Evolutionary conservation across 441 rosid genomes (phyloP), one percentile per base, ranked within the genome.

Genomic region (Jatropha multifida): DNA sequence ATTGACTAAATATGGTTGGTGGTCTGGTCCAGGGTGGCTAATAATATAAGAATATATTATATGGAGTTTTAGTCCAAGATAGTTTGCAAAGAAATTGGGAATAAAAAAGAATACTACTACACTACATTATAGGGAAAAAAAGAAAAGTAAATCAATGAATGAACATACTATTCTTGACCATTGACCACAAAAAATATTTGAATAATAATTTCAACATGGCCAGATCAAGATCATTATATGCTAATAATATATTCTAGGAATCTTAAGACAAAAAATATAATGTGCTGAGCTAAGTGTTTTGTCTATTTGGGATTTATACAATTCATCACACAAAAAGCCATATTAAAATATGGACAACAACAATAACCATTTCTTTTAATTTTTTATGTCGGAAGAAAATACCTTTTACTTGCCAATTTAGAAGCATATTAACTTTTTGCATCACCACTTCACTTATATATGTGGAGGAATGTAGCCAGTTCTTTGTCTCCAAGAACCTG

Each of bases 91-190:
- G 13, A 55, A 26, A 74, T 17, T 26, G 40, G 9, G 12, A 52
- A 20, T 65, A 32, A 14, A 62, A 58, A 68, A 26, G 10, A 26
- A 7, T 14, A 14, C 20, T 26, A 7, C 27, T 26, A 2, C 26
- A 49, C 40, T 26, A 26, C 40, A 17, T 68, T 66, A 49, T 48
- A 12, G 17, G 11, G 26, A 32, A 17, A 14, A 51, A 8, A 8
- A 52, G 23, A 23, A 23, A 23, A 23, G 23, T 4, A 38, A 32
- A 27, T 42, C 26, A 18, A 4, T 18, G 18, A 3, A 70, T 12
- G 0, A 37, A 4, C 26, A 26, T 9, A 20, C 56, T 27, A 72
- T 44, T 61, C 23, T 72, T 72, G 75, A 72, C 67, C 67, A 61
- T 9, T 32, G 3, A 72, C 20, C 67, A 23, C 11, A 40, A 1